Percentiles rank a stretch among this genome's conserved stretches.
phyloP scores from a whole-genome alignment of 805 yeast genomes.

The Blastobotrys robertii region DNA sequence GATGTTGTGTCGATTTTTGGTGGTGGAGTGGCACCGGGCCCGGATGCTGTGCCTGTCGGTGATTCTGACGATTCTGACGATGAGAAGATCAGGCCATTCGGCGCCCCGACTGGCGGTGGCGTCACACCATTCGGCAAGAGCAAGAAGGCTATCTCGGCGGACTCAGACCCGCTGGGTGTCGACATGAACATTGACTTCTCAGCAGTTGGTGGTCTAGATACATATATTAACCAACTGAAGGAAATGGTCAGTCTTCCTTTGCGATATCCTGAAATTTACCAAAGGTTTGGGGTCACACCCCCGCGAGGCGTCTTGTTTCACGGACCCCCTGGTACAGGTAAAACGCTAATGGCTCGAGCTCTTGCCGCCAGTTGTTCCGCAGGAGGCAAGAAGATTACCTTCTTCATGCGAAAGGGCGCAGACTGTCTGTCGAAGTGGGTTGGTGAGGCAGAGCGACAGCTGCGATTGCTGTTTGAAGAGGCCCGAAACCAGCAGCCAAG shows the following conservation, averaged over 20 bases:
- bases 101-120: conserved; percentile 7
- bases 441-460: conserved; percentile 96
- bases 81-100: conserved; percentile 19
- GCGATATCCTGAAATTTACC: conserved; percentile 86
- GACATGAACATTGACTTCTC: conserved; percentile 78
- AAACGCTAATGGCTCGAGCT: conserved; percentile 95
- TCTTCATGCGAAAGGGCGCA: conserved; percentile 97
- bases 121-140: conserved; percentile 8
- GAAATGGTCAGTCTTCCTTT: conserved; percentile 95
- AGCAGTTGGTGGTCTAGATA: conserved; percentile 85
- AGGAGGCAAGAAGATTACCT: conserved; percentile 76
- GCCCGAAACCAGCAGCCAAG: conserved; percentile 94
- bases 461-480: conserved; percentile 84
- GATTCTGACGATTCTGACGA: conserved; percentile 41
- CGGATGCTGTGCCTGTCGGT: conserved; percentile 9
- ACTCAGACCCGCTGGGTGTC: conserved; percentile 87
- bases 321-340: conserved; percentile 99
- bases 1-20: conserved; percentile 83
- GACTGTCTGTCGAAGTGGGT: conserved; percentile 97
- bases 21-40: conserved; percentile 31
- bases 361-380: conserved; percentile 91
- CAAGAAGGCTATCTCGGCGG: conserved; percentile 43
- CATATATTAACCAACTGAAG: conserved; percentile 82
- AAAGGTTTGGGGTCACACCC: conserved; percentile 83
- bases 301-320: conserved; percentile 96